phyloP scores from a whole-genome alignment of 2,329 filamentous ascomycete species.

The Pseudopyricularia javanii region DNA sequence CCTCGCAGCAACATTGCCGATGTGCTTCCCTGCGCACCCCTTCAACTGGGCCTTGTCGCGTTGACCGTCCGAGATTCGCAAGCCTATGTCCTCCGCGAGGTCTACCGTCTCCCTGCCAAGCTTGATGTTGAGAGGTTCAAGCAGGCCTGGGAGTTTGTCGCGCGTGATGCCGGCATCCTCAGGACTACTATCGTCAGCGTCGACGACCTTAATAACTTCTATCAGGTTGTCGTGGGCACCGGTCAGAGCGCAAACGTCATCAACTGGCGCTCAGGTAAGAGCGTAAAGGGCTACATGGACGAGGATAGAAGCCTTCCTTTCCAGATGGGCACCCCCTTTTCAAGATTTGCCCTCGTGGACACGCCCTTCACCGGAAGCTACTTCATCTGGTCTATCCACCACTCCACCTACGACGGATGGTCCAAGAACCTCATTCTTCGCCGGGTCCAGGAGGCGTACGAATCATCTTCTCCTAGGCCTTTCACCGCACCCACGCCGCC shows the following conservation, averaged over 20 bases:
- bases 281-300: neutral
- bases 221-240: neutral
- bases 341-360: neutral
- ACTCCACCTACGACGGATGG: neutral
- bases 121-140: slow-evolving; percentile 4
- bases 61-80: slow-evolving; percentile 3
- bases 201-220: neutral
- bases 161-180: slow-evolving; percentile 6
- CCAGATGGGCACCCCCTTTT: neutral
- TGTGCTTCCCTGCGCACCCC: slow-evolving; percentile 11
- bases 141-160: slow-evolving; percentile 6
- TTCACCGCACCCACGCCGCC: neutral
- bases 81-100: slow-evolving; percentile 4
- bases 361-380: neutral
- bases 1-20: slow-evolving; percentile 6
- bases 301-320: neutral
- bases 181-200: neutral
- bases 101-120: slow-evolving; percentile 1
- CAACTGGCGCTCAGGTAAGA: neutral
- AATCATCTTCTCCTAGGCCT: neutral
- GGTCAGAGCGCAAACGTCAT: neutral
- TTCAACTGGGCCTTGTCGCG: slow-evolving; percentile 11
- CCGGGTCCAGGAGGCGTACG: neutral
- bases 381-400: neutral
- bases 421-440: neutral